phyloP scores from a whole-genome alignment of 768 basidiomycete genomes.

The Lepiota brunneoincarnata region DNA sequence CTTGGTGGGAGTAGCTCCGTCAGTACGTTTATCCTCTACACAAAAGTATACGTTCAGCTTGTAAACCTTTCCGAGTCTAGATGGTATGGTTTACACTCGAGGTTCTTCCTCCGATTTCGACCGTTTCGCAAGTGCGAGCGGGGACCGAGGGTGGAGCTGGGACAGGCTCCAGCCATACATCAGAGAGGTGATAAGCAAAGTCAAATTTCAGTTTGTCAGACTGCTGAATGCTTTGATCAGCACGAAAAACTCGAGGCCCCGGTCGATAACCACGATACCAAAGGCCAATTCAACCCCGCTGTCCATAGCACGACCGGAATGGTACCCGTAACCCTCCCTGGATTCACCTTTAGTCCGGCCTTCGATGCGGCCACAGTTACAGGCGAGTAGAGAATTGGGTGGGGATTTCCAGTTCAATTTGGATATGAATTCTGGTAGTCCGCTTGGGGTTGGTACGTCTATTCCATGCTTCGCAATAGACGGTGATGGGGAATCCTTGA shows the following conservation, averaged over 20 bases:
- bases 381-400: slow-evolving; percentile 15
- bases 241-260: slow-evolving; percentile 18
- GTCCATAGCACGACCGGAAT: slow-evolving; percentile 19
- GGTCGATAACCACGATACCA: slow-evolving; percentile 16
- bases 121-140: slow-evolving; percentile 23
- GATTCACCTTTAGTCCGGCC: slow-evolving; percentile 11
- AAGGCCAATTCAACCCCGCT: slow-evolving; percentile 19
- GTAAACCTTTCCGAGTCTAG: slow-evolving; percentile 14
- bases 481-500: background rate
- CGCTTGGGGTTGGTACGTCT: slow-evolving; percentile 12
- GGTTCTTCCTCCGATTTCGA: slow-evolving; percentile 18
- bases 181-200: slow-evolving; percentile 18
- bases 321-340: slow-evolving; percentile 16
- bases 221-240: slow-evolving; percentile 30
- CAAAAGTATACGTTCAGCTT: background rate
- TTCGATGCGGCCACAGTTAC: slow-evolving; percentile 19
- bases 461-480: background rate
- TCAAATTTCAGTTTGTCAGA: background rate
- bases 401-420: slow-evolving; percentile 12
- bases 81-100: slow-evolving; percentile 23
- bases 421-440: slow-evolving; percentile 14
- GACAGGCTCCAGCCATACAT: slow-evolving; percentile 24
- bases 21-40: slow-evolving; percentile 19
- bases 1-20: slow-evolving; percentile 31
- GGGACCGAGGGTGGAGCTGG: slow-evolving; percentile 34